Conservation (phyloP, 2,329 filamentous ascomycete genomes). For the Chrysoporthe austroafricana region DNA sequence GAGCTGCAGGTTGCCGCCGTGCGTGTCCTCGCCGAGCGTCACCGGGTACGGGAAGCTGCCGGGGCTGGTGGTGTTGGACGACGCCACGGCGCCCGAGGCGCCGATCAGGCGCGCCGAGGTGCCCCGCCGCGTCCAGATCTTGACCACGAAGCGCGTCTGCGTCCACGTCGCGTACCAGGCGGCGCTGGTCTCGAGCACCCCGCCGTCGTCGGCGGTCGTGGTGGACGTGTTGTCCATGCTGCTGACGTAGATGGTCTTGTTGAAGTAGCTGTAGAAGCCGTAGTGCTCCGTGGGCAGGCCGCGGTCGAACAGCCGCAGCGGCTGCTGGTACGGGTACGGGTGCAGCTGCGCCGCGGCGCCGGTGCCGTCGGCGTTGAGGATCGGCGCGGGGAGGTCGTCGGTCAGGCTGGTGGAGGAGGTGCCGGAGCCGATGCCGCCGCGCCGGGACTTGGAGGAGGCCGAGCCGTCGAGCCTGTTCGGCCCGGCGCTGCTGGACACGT, state of each 20-base stretch:
- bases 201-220: conserved; percentile 54
- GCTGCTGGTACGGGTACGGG: conserved; percentile 73
- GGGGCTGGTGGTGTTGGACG: conserved; percentile 45
- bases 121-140: conserved; percentile 63
- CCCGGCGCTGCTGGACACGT: conserved; percentile 42
- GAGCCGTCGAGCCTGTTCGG: conserved; percentile 32
- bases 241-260: conserved; percentile 82
- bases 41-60: conserved; percentile 68
- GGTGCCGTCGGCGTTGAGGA: conserved; percentile 68
- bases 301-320: conserved; percentile 82
- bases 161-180: conserved; percentile 61
- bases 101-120: conserved; percentile 48
- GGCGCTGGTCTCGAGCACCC: conserved; percentile 56
- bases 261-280: conserved; percentile 91
- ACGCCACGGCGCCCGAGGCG: conserved; percentile 32
- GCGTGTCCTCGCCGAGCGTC: conserved; percentile 63
- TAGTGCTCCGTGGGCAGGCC: conserved; percentile 83
- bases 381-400: conserved; percentile 65
- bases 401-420: conserved; percentile 47
- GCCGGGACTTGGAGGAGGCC: conserved; percentile 27
- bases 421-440: conserved; percentile 33
- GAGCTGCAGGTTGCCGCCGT: conserved; percentile 57
- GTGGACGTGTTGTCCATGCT: conserved; percentile 51
- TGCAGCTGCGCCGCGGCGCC: conserved; percentile 74
- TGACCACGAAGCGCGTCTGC: conserved; percentile 65